Conservation (phyloP, 2,329 filamentous ascomycete species). For the Ascochyta fabae region DNA sequence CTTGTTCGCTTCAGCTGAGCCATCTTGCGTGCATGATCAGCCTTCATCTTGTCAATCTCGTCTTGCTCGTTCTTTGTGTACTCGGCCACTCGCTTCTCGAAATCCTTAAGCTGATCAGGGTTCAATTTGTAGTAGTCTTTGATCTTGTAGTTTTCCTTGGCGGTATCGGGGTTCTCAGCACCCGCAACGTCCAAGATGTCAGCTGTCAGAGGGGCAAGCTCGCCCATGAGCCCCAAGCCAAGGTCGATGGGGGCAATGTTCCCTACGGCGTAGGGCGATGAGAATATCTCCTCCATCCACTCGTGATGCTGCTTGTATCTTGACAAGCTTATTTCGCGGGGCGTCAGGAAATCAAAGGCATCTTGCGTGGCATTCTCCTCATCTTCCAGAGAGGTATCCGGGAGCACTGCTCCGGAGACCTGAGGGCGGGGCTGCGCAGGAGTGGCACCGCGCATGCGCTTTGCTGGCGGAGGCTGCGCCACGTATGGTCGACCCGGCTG, state of each 20-base stretch:
- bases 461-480: conserved; percentile 54
- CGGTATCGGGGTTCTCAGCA: conserved; percentile 36
- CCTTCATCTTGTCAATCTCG: conserved; percentile 85
- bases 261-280: conserved; percentile 83
- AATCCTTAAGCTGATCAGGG: conserved; percentile 79
- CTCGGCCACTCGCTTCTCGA: conserved; percentile 76
- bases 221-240: conserved; percentile 78
- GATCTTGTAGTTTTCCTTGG: conserved; percentile 36
- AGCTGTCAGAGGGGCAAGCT: conserved; percentile 79
- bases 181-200: conserved; percentile 75
- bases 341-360: conserved; percentile 86
- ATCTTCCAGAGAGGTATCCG: conserved; percentile 71
- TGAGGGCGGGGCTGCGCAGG: conserved; percentile 54
- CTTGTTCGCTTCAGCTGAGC: conserved; percentile 75
- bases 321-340: conserved; percentile 83
- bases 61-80: conserved; percentile 75
- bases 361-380: conserved; percentile 90
- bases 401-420: conserved; percentile 27
- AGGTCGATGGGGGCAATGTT: conserved; percentile 89
- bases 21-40: conserved; percentile 76
- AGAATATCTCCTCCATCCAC: conserved; percentile 98
- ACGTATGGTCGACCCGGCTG: conserved; percentile 42
- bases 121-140: conserved; percentile 73
- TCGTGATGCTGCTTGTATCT: conserved; percentile 95
- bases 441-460: conserved; percentile 52